Base-by-base conservation (phyloP, 1,284 basidiomycete species). In the Ustilago trichophora region DNA sequence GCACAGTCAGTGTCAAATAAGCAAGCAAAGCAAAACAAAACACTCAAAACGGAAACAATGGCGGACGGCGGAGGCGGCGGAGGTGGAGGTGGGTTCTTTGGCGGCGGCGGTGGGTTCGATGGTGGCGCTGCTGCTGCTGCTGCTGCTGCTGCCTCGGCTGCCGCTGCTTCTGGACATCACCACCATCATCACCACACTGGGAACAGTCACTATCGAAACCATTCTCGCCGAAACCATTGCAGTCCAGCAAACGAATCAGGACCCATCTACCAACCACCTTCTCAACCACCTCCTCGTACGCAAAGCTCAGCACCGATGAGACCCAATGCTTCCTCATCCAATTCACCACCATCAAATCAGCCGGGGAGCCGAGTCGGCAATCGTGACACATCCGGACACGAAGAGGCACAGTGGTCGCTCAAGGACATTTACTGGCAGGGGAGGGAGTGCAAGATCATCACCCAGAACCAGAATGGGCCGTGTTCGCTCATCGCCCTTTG, bases 401-500 rank as follows among this genome's bases (percentile, higher is more conserved):
- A 76, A n/a, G 72, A 74, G 22, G 63, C 60, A 13, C 76, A 78
- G 36, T 78, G 76, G 76, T 58, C 70, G 10, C 42, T 76, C 19
- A 72, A 72, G 37, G 75, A 78, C 29, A 70, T 78, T 43, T 45
- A 56, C 16, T 73, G 75, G 70, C 58, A 55, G 22, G 73, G 75
- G 3, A 44, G 58, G 3, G 43, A 52, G 3, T 56, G 60, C 50
- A 73, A 75, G 56, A 71, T 75, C 62, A 72, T 79, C 40, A 73
- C 75, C 16, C 72, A 91, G 88, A 57, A 82, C 49, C 69, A 59
- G 18, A 84, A 85, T 45, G 84, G 84, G 1, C 92, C 92, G 7
- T 96, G 93, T 78, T 93, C 91, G 0, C 89, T 95, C 66, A 90
- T 95, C 70, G 91, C 92, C 11, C 89, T 93, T 64, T 73, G 68